phyloP scores from a whole-genome alignment of 2,329 filamentous ascomycete species.

The Verticillium isaacii region DNA sequence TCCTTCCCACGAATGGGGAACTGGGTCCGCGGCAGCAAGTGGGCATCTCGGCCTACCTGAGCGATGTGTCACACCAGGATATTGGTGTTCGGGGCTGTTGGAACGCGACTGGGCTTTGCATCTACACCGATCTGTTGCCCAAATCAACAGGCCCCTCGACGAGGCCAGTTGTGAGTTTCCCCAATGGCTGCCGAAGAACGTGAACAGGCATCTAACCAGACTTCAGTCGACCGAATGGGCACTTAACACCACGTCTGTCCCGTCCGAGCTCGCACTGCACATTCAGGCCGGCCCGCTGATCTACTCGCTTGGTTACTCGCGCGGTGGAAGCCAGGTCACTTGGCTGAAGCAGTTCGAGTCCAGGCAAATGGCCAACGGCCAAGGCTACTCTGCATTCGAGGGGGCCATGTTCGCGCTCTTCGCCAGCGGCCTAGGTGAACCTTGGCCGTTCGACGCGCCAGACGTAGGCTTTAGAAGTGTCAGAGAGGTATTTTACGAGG shows the following conservation, averaged over 20 bases:
- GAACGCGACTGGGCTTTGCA: conserved; percentile 14
- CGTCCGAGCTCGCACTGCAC: conserved; percentile 10
- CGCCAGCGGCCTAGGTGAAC: conserved; percentile 15
- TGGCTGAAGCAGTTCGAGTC: conserved; percentile 15
- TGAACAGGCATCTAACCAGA: neutral
- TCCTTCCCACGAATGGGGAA: conserved; percentile 9
- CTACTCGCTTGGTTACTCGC: conserved; percentile 18
- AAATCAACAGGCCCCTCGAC: conserved; percentile 5
- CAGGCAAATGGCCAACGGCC: conserved; percentile 5
- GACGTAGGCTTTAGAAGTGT: conserved; percentile 16
- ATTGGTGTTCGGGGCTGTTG: conserved; percentile 20
- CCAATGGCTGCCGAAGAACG: neutral
- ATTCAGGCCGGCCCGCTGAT: conserved; percentile 15
- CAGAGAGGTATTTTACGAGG: conserved; percentile 15
- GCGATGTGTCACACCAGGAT: conserved; percentile 20
- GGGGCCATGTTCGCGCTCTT: conserved; percentile 18
- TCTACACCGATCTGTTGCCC: conserved; percentile 2
- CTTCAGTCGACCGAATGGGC: conserved; percentile 7
- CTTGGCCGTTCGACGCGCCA: conserved; percentile 15
- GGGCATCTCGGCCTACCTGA: conserved; percentile 20
- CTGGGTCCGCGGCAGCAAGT: conserved; percentile 17
- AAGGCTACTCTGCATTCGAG: conserved; percentile 13
- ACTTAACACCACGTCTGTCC: conserved; percentile 7
- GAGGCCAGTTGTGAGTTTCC: conserved; percentile 4
- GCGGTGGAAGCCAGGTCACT: neutral